phyloP scores from a whole-genome alignment of 768 basidiomycete genomes.

The Podaxis mareebaensis region DNA sequence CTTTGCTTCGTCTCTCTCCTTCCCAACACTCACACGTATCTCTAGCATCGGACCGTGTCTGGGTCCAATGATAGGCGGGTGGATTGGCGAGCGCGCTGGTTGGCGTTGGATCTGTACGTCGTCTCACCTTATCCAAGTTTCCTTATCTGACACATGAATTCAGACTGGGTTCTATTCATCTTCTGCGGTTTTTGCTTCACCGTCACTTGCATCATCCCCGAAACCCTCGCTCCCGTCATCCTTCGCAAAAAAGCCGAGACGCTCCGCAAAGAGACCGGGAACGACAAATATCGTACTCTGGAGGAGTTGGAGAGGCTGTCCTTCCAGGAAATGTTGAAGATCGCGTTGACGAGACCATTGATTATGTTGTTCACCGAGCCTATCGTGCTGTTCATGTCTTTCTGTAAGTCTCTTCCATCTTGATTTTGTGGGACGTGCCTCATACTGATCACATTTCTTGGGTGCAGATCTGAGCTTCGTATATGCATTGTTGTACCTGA shows the following conservation, averaged over 20 bases:
- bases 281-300: slow-evolving; percentile 33
- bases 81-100: slow-evolving; percentile 45
- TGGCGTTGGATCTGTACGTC: slow-evolving; percentile 46
- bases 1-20: not conserved
- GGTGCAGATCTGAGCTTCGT: slow-evolving; percentile 42
- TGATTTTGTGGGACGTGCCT: not conserved
- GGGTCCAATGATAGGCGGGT: slow-evolving; percentile 52
- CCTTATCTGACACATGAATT: not conserved
- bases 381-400: slow-evolving; percentile 42
- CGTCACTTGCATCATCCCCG: slow-evolving; percentile 46
- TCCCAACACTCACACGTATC: not conserved
- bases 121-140: not conserved
- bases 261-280: slow-evolving; percentile 41
- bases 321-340: slow-evolving; percentile 33
- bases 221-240: slow-evolving; percentile 50
- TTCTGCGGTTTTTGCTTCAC: slow-evolving; percentile 37
- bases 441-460: not conserved
- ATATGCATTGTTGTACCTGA: slow-evolving; percentile 31
- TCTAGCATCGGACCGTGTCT: slow-evolving; percentile 44
- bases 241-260: slow-evolving; percentile 41
- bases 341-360: slow-evolving; percentile 39
- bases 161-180: slow-evolving; percentile 48
- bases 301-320: slow-evolving; percentile 39
- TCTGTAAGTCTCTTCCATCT: slow-evolving; percentile 30
- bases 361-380: slow-evolving; percentile 45